Evolutionary conservation across 768 basidiomycete species (phyloP).

Genomic region (Tulasnella calospora): DNA sequence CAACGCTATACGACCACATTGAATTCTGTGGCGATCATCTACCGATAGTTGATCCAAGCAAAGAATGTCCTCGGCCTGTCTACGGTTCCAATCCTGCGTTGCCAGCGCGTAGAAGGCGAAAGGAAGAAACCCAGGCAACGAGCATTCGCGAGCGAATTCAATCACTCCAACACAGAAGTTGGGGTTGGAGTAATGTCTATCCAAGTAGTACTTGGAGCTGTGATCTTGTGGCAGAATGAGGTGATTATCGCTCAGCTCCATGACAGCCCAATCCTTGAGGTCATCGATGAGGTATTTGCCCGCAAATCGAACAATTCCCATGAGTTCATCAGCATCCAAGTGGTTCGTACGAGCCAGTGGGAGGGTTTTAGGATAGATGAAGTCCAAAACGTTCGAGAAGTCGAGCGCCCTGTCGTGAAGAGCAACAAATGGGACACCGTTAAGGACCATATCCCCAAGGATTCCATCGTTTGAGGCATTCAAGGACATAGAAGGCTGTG

Average conservation of each 20-base stretch:
- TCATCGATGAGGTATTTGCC: conserved; percentile 8
- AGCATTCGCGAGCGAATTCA: not conserved
- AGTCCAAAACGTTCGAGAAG: conserved; percentile 9
- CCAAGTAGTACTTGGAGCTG: not conserved
- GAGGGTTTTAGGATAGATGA: not conserved
- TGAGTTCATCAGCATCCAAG: not conserved
- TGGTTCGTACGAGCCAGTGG: not conserved
- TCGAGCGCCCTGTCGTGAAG: not conserved
- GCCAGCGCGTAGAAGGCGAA: conserved; percentile 6
- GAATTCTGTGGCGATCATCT: not conserved
- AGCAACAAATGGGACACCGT: not conserved
- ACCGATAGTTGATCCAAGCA: not conserved
- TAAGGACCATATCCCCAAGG: not conserved
- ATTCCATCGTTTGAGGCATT: not conserved
- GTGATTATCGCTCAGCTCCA: not conserved
- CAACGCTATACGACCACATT: not conserved
- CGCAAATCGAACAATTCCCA: not conserved
- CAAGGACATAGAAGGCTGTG: not conserved
- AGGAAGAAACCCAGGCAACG: not conserved
- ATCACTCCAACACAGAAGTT: not conserved
- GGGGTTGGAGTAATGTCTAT: not conserved
- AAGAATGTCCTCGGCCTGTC: not conserved
- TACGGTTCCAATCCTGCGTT: not conserved
- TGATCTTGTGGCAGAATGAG: not conserved
- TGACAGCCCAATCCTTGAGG: not conserved